These are phyloP conservation scores for Fragilariopsis cylindrus DNA, from an alignment of 108 stramenopile genomes.

Conservation along the genomic window DNA sequence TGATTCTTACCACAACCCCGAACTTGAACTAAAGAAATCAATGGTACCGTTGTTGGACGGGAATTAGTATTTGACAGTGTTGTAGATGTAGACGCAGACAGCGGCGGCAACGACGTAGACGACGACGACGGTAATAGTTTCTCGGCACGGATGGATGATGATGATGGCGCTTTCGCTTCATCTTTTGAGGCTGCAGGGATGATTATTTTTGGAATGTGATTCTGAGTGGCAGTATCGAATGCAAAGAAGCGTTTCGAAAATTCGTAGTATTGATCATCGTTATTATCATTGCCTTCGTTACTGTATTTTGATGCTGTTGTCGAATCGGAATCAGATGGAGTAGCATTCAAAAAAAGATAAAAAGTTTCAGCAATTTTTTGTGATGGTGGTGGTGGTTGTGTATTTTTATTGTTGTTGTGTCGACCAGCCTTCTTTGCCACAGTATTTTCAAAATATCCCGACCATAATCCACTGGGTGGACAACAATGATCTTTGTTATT, in stretches of 20 bases:
- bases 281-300: too few relatives aligned
- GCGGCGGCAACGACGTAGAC: too few relatives aligned
- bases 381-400: neutral
- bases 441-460: constrained; percentile 79
- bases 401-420: neutral
- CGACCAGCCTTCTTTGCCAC: neutral
- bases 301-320: too few relatives aligned
- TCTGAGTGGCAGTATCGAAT: constrained; percentile 22
- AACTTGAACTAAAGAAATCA: constrained; percentile 44
- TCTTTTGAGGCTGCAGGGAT: neutral
- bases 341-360: constrained; percentile 75
- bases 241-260: neutral
- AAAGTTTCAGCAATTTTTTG: constrained; percentile 57
- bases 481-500: neutral
- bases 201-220: constrained; percentile 17
- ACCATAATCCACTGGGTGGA: constrained; percentile 67
- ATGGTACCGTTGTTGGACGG: too few relatives aligned
- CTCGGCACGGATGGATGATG: too few relatives aligned
- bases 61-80: too few relatives aligned
- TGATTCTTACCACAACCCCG: constrained; percentile 76
- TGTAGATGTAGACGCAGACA: too few relatives aligned
- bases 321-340: constrained; percentile 42
- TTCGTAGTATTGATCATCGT: neutral
- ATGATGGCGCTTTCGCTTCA: too few relatives aligned
- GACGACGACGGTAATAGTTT: too few relatives aligned